Base-by-base conservation (phyloP, 495 filamentous ascomycete genomes). In the Aspergillus carlsbadensis region DNA sequence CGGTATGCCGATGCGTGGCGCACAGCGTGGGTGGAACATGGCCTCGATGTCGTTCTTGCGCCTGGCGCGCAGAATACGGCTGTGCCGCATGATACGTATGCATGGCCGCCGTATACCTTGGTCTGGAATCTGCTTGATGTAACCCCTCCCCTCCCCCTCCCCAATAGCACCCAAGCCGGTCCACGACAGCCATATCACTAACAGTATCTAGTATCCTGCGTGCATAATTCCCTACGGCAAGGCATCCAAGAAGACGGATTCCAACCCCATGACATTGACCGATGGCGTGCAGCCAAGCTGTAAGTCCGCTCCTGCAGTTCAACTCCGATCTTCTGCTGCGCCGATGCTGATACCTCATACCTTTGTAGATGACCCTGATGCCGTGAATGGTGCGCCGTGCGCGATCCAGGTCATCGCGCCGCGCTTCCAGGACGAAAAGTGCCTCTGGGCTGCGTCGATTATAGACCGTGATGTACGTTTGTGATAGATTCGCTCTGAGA, bases 81-180 rank as follows among this genome's bases (percentile, higher is more conserved):
- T 3, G 71, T 76, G 17, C 66, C 66, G 21, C 70, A 80, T 62
- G 81, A 84, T 65, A 75, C 71, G 0, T 84, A 71, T 59, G 79
- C 78, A 0, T 67, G 76, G 63, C 69, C 76, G 18, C 58, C 73
- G 13, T 82, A 83, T 61, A 81, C 81, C 6, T 56, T 75, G 10
- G 49, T 82, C 22, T 71, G 72, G 68, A 83, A 82, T 59, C n/a
- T 82, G 52, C 45, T 83, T 3, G 78, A 83, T 65, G 81, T 82
- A 63, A 7, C 34, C 5, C 47, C n/a, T n/a, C n/a, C n/a, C n/a
- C n/a, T n/a, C n/a, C n/a, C n/a, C n/a, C n/a, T n/a, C n/a, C n/a
- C n/a, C n/a, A n/a, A n/a, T n/a, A n/a, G n/a, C n/a, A n/a, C n/a
- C n/a, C n/a, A n/a, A n/a, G n/a, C n/a, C n/a, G n/a, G n/a, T 7